A percentile compares a stretch with the other conserved stretches of the same genome.
phyloP scores from a whole-genome alignment of 345 rosid species.

The Pistacia integerrima region DNA sequence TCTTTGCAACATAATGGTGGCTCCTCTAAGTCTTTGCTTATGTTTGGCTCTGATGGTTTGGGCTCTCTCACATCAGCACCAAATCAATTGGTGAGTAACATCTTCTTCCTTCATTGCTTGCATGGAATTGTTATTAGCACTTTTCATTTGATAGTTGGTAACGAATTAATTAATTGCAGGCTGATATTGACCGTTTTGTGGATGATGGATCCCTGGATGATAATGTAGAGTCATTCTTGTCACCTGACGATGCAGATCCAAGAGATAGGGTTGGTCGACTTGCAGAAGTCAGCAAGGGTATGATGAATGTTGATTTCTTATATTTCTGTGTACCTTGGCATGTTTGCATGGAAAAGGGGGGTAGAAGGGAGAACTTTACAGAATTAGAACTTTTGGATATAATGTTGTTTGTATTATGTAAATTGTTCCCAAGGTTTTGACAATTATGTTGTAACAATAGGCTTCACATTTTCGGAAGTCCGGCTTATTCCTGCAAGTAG shows the following conservation, averaged over 20 bases:
- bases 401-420: not conserved
- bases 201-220: constrained; percentile 62
- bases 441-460: constrained; percentile 27
- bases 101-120: not conserved
- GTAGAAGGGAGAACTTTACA: not conserved
- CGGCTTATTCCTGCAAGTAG: constrained; percentile 41
- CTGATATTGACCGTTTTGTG: constrained; percentile 50
- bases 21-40: constrained; percentile 54
- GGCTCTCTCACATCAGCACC: constrained; percentile 48
- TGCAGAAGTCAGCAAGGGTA: constrained; percentile 54
- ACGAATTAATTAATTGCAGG: constrained; percentile 38
- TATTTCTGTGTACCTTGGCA: not conserved
- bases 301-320: constrained; percentile 3
- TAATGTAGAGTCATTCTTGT: constrained; percentile 54
- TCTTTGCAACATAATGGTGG: constrained; percentile 44
- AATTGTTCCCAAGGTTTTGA: constrained; percentile 4
- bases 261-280: constrained; percentile 39
- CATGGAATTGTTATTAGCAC: constrained; percentile 1
- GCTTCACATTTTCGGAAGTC: constrained; percentile 50
- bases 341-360: not conserved
- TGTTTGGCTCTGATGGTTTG: constrained; percentile 56
- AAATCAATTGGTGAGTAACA: constrained; percentile 47
- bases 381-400: not conserved
- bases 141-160: constrained; percentile 18
- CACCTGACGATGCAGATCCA: constrained; percentile 52